Evolutionary conservation across 1,284 basidiomycete genomes (phyloP).

Genomic region (Cutaneotrichosporon cutaneum): DNA sequence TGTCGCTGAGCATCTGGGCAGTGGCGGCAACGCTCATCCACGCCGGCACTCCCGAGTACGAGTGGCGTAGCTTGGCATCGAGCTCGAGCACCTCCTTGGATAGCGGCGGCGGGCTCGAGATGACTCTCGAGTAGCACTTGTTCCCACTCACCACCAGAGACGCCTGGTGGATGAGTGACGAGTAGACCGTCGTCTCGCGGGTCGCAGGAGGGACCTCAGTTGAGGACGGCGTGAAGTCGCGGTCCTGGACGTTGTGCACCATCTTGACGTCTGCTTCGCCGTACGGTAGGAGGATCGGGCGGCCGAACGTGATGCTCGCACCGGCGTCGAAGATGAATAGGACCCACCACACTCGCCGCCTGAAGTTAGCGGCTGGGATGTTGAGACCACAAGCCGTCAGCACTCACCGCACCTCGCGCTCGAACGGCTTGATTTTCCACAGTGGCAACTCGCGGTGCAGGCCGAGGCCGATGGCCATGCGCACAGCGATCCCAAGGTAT

Average conservation of each 20-base stretch:
- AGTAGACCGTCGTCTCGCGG: slow-evolving; percentile 26
- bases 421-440: slow-evolving; percentile 32
- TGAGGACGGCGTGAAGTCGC: slow-evolving; percentile 25
- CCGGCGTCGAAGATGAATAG: slow-evolving; percentile 35
- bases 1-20: slow-evolving; percentile 15
- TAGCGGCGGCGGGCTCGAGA: slow-evolving; percentile 22
- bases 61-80: slow-evolving; percentile 21
- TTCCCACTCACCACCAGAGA: slow-evolving; percentile 22
- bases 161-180: slow-evolving; percentile 27
- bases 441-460: slow-evolving; percentile 34
- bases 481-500: slow-evolving; percentile 34
- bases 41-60: slow-evolving; percentile 17
- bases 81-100: slow-evolving; percentile 25
- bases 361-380: slow-evolving; percentile 3
- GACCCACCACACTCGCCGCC: slow-evolving; percentile 37
- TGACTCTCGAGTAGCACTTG: slow-evolving; percentile 25
- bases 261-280: slow-evolving; percentile 25
- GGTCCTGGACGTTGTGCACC: slow-evolving; percentile 26
- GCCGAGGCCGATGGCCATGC: slow-evolving; percentile 39
- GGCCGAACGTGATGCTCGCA: slow-evolving; percentile 33
- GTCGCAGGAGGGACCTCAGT: slow-evolving; percentile 12
- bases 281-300: slow-evolving; percentile 30
- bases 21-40: slow-evolving; percentile 20
- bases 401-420: slow-evolving; percentile 31
- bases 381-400: neutral